These are phyloP conservation scores for Amesomyces nigricolor DNA, from an alignment of 2,329 filamentous ascomycete genomes.

Conservation along the genomic window DNA sequence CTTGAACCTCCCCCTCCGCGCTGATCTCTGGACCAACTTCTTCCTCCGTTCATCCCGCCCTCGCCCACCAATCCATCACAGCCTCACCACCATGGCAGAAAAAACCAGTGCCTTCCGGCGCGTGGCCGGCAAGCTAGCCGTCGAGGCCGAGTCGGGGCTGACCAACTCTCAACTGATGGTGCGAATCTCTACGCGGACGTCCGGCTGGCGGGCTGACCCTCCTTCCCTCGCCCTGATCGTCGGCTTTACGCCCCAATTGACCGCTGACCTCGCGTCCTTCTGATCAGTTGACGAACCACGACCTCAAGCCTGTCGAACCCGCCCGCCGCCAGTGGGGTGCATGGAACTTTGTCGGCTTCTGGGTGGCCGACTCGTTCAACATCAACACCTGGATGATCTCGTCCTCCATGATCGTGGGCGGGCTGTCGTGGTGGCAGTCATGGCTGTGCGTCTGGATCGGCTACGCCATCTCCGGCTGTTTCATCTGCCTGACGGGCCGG, in stretches of 20 bases:
- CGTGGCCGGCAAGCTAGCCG: constrained; percentile 58
- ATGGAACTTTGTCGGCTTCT: constrained; percentile 86
- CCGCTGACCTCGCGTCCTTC: constrained; percentile 14
- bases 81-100: constrained; percentile 27
- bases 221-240: no score
- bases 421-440: constrained; percentile 86
- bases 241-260: neutral
- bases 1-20: neutral
- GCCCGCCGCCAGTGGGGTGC: constrained; percentile 75
- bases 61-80: no score
- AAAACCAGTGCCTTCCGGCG: constrained; percentile 34
- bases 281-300: constrained; percentile 67
- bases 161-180: constrained; percentile 75
- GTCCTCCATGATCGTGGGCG: constrained; percentile 70
- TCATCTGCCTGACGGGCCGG: constrained; percentile 72
- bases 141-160: constrained; percentile 70
- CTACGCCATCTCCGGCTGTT: constrained; percentile 69
- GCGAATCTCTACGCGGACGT: constrained; percentile 24
- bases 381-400: constrained; percentile 96
- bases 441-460: constrained; percentile 87
- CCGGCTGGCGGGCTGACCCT: neutral
- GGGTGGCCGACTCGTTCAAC: constrained; percentile 81
- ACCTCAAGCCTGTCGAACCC: constrained; percentile 75
- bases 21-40: neutral
- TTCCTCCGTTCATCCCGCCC: no score